Conservation (phyloP, 2,329 filamentous ascomycete genomes). For the Ceratocystis diversiconidia region DNA sequence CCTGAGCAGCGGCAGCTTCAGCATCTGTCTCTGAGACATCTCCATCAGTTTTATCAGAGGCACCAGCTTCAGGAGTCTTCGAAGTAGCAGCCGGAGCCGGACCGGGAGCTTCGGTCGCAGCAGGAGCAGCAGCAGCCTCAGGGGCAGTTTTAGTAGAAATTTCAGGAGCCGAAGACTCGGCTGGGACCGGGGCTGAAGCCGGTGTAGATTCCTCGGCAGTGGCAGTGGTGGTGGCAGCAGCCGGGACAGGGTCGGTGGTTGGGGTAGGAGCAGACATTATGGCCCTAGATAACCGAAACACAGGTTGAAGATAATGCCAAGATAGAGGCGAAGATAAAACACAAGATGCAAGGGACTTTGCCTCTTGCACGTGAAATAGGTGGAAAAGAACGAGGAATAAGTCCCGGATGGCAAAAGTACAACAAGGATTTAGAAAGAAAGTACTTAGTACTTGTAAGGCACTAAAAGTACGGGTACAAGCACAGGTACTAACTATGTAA, state of each 20-base stretch:
- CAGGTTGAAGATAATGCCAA: not conserved
- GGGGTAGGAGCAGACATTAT: slow-evolving; percentile 4
- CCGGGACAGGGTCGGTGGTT: not conserved
- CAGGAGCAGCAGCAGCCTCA: not conserved
- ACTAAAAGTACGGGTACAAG: no score
- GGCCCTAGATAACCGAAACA: not conserved
- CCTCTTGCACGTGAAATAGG: no score
- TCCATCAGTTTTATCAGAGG: no score
- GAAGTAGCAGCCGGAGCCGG: not conserved
- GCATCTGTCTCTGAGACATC: not conserved
- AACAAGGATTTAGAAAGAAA: no score
- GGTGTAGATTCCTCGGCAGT: not conserved
- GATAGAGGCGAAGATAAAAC: not conserved
- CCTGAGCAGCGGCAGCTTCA: not conserved
- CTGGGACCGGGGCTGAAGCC: not conserved
- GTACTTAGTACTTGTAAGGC: no score
- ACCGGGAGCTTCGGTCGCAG: not conserved
- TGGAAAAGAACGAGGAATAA: no score
- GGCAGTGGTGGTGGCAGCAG: not conserved
- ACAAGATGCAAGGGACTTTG: not conserved
- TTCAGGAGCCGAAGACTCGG: not conserved
- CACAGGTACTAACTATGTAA: no score
- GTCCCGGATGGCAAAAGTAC: no score
- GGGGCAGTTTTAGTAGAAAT: not conserved
- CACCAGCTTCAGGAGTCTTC: no score